Evolutionary conservation across 768 basidiomycete genomes (phyloP), one percentile per base, ranked within the genome.

Genomic region (Mrakia blollopis): DNA sequence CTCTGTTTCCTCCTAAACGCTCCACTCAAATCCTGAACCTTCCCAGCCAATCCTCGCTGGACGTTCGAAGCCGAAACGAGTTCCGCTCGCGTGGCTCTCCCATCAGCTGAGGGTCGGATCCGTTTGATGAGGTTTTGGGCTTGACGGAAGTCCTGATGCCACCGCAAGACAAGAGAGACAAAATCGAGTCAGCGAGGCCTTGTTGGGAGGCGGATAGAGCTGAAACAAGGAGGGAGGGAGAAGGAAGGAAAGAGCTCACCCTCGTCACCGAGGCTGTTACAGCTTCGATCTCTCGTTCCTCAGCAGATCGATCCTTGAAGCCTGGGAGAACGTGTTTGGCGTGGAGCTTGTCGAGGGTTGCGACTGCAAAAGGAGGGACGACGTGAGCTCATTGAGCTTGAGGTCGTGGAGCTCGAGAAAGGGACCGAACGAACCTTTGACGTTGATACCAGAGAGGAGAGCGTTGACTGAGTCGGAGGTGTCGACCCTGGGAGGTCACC

Each of bases 1-100:
- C 93, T 90, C 85, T 99, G 97, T 86, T 96, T 98, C 87, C 97
- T 98, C 79, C 97, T 89, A 83, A 99, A 98, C 18, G 89, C 86
- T 30, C 91, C 91, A 81, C 93, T 95, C 72, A 94, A 87, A 80
- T 94, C 93, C 85, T 98, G 97, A 18, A 98, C 89, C 83, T 94
- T 94, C 52, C 92, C 93, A n/a, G 97, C 97, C 73, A 99, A 88
- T 30, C 90, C 94, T 60, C 94, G 89, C 83, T 98, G 97, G 30
- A 98, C 92, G 83, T 75, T 83, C 81, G 67, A 89, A 90, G 28
- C 89, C 92, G 82, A 91, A 92, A 52, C 41, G 28, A 68, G 39
- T 62, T 77, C 76, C 0, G 76, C 76, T 16, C 65, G 44, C 14
- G 63, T 70, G 21, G 61, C 23, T 18, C 14, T 52, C 28, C 57